phyloP scores from a whole-genome alignment of 139 green algal species.

The Astrephomene gubernaculifera region DNA sequence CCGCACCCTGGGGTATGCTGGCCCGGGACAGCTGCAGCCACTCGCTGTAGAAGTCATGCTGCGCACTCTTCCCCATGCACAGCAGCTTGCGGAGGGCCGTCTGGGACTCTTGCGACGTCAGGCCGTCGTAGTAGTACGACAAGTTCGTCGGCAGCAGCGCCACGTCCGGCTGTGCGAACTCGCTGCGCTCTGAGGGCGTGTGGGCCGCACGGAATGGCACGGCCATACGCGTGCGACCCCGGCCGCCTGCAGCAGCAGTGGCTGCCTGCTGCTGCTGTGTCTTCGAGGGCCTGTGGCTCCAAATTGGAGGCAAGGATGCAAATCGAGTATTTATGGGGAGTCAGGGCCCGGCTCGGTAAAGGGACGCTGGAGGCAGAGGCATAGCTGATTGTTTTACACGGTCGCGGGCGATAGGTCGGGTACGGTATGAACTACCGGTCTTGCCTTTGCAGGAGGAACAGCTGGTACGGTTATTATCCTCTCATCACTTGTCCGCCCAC shows the following conservation, averaged over 20 bases:
- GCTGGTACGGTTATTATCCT: not conserved
- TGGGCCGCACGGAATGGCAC: slow-evolving; percentile 63
- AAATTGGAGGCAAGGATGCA: not conserved
- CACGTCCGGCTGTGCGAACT: slow-evolving; percentile 71
- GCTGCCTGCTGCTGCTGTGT: not conserved
- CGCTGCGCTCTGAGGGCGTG: slow-evolving; percentile 59
- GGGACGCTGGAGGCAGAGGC: not conserved
- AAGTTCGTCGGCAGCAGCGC: slow-evolving; percentile 60
- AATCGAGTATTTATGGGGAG: too few species aligned
- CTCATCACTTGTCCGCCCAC: slow-evolving; percentile 6
- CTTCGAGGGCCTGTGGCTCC: not conserved
- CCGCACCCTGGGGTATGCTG: too few species aligned
- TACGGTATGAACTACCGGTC: not conserved
- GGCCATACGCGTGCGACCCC: slow-evolving; percentile 57
- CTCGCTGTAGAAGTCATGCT: slow-evolving; percentile 43
- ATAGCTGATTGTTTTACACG: not conserved
- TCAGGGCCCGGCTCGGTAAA: too few species aligned
- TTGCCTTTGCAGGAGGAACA: too few species aligned
- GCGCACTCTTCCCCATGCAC: slow-evolving; percentile 49
- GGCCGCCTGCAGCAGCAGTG: not conserved
- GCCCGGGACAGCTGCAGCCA: slow-evolving; percentile 52
- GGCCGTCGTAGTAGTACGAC: slow-evolving; percentile 66
- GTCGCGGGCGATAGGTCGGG: not conserved
- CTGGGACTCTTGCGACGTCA: slow-evolving; percentile 46
- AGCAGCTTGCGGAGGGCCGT: slow-evolving; percentile 9